Percentiles rank a stretch among this genome's conserved stretches.
Evolutionary conservation across 1,284 basidiomycete species (phyloP).

Genomic region (Dichomitus squalens): DNA sequence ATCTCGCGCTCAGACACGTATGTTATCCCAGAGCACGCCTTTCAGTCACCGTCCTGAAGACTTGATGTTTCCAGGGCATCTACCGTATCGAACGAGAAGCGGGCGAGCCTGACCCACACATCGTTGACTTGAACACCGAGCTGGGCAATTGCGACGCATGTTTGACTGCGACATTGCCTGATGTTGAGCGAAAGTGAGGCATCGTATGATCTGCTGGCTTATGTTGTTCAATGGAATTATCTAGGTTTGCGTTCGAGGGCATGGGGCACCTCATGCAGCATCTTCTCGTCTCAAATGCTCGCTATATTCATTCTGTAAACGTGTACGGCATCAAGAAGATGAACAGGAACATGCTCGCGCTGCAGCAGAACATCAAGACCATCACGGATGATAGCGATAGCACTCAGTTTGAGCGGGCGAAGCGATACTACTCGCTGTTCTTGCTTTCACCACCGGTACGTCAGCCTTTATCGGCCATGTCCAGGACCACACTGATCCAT

Average conservation of each 20-base stretch:
- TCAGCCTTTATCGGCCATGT: not conserved
- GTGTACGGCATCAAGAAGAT: conserved; percentile 86
- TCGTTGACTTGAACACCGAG: conserved; percentile 87
- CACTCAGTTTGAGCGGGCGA: conserved; percentile 75
- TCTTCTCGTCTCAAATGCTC: conserved; percentile 77
- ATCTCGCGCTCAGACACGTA: conserved; percentile 77
- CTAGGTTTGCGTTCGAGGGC: conserved; percentile 86
- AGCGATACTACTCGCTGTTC: conserved; percentile 84
- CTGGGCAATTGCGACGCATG: conserved; percentile 80
- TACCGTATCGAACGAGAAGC: conserved; percentile 83
- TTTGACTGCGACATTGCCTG: conserved; percentile 61
- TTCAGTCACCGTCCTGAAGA: not conserved
- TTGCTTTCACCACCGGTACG: conserved; percentile 72
- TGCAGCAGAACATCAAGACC: conserved; percentile 92
- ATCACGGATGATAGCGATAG: conserved; percentile 64
- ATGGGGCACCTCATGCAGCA: conserved; percentile 88
- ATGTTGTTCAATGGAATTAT: not conserved
- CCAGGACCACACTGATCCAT: not conserved
- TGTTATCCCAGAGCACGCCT: conserved; percentile 18
- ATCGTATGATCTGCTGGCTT: not conserved
- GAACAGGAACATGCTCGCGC: conserved; percentile 85
- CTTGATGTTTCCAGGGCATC: conserved; percentile 60
- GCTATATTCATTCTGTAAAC: conserved; percentile 74
- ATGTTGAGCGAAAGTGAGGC: conserved; percentile 66
- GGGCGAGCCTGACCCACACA: conserved; percentile 87